Evolutionary conservation across 768 basidiomycete species (phyloP), one percentile per base, ranked within the genome.

Genomic region (Panus rudis): DNA sequence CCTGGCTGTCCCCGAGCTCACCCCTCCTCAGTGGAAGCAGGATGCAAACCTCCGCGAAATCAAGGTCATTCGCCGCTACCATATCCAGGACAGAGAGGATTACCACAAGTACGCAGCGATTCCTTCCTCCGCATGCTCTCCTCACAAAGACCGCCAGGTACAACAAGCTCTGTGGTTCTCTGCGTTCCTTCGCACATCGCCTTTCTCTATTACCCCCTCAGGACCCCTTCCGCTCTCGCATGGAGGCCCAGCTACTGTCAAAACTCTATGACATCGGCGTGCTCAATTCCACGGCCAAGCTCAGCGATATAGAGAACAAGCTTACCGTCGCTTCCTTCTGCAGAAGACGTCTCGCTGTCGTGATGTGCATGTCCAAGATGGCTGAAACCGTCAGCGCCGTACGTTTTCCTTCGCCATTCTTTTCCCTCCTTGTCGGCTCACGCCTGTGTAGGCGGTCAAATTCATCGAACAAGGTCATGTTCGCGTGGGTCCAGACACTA

Each of bases 401-500:
- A 56, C 46, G 90, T 78, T 22, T 44, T 17, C 23, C 26, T 21
- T 43, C 33, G 44, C 37, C 11, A 22, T 13, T 26, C 32, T 7
- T 24, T 22, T 20, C n/a, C 2, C 28, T 45, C 10, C 38, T 25
- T 24, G 27, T 48, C 47, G 47, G 25, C 42, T 45, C 37, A 35
- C 37, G 26, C 34, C 24, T 19, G 16, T 50, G n/a, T 57, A 96
- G 92, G 96, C 94, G 7, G 90, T 85, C 42, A 92, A 89, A 58
- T 97, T 96, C 61, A 87, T 99, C 53, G 96, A 99, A 63, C 96
- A 98, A 63, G 96, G 96, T 0, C 96, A 99, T 63, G 82, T 99
- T 54, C 84, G 96, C 24, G 91, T 98, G 19, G 96, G 96, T 17
- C 92, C 94, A 24, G 89, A 96, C 57, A 90, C 91, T 1, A 81